A percentile compares a stretch with the other conserved stretches of the same genome.
phyloP scores from a whole-genome alignment of 306 rosid species.

The Castanea sativa region DNA sequence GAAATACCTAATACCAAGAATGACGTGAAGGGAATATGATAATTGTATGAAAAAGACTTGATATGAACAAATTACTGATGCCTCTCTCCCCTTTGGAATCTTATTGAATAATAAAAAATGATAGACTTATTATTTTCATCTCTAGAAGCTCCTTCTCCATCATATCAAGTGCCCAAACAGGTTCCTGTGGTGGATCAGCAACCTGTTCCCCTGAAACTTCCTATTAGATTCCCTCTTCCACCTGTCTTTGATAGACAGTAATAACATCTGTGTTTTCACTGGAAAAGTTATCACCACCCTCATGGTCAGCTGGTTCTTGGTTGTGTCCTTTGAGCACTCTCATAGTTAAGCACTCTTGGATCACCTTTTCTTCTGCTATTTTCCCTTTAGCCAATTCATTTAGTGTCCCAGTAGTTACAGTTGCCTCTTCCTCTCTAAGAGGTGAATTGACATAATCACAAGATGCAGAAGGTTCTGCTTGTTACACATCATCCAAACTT shows the following conservation, averaged over 20 bases:
- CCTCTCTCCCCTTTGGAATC: conserved; percentile 11
- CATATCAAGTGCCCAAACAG: conserved; percentile 29
- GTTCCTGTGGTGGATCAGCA: conserved; percentile 11
- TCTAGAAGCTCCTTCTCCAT: conserved; percentile 27
- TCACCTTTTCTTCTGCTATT: conserved; percentile 24
- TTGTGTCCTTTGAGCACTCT: conserved; percentile 24
- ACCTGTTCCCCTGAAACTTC: conserved; percentile 22
- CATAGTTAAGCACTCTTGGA: conserved; percentile 22
- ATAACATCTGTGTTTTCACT: conserved; percentile 3
- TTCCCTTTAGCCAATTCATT: conserved; percentile 27
- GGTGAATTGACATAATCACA: conserved; percentile 10
- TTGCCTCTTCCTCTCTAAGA: conserved; percentile 27
- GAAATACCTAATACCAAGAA: conserved; percentile 8
- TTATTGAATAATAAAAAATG: conserved; percentile 29
- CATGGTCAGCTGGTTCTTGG: conserved; percentile 21
- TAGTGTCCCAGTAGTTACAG: conserved; percentile 7
- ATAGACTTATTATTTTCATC: conserved; percentile 22
- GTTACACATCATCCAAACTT: conserved; percentile 22
- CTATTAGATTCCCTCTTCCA: conserved; percentile 16
- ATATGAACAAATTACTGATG: conserved; percentile 39
- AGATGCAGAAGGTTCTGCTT: conserved; percentile 15
- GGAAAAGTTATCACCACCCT: no score
- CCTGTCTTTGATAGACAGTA: conserved; percentile 24
- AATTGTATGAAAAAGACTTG: background rate
- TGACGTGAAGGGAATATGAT: conserved; percentile 1